Conservation (phyloP, 768 basidiomycete species). For the Fistulinella prunicolor region DNA sequence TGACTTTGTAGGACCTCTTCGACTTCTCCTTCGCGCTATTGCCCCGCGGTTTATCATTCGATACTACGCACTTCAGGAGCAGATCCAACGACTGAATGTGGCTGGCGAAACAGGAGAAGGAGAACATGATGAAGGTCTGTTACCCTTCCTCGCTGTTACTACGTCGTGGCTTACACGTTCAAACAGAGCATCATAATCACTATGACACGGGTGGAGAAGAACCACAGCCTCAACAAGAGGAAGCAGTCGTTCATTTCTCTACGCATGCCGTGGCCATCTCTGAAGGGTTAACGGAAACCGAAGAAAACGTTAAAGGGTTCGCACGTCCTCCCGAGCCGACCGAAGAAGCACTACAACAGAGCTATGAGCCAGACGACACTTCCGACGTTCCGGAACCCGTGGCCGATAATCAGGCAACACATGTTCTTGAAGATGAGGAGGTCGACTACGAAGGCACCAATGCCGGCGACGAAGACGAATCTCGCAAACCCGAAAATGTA, state of each 20-base stretch:
- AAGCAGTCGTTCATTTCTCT: neutral
- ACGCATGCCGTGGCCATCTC: neutral
- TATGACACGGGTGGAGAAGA: slow-evolving; percentile 10
- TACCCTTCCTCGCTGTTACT: neutral
- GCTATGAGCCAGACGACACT: slow-evolving; percentile 2
- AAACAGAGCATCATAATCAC: slow-evolving; percentile 15
- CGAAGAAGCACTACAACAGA: slow-evolving; percentile 11
- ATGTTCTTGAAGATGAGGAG: slow-evolving; percentile 21
- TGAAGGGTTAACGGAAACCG: slow-evolving; percentile 1
- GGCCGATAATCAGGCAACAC: slow-evolving; percentile 15
- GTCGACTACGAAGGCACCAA: slow-evolving; percentile 19
- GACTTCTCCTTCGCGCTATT: slow-evolving; percentile 47
- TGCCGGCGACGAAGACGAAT: slow-evolving; percentile 17
- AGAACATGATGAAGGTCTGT: slow-evolving; percentile 23
- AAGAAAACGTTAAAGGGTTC: slow-evolving; percentile 6
- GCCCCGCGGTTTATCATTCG: slow-evolving; percentile 64
- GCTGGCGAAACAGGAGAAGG: slow-evolving; percentile 13
- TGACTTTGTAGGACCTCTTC: slow-evolving; percentile 59
- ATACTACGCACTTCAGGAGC: slow-evolving; percentile 61
- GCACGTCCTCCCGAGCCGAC: neutral
- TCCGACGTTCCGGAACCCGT: slow-evolving; percentile 7
- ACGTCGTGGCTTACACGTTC: slow-evolving; percentile 1
- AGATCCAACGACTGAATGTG: slow-evolving; percentile 42
- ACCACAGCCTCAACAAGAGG: slow-evolving; percentile 4
- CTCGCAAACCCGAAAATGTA: slow-evolving; percentile 15